These are phyloP conservation scores for Plantago ovata DNA, from an alignment of 257 asterid genomes.

Conservation along the genomic window DNA sequence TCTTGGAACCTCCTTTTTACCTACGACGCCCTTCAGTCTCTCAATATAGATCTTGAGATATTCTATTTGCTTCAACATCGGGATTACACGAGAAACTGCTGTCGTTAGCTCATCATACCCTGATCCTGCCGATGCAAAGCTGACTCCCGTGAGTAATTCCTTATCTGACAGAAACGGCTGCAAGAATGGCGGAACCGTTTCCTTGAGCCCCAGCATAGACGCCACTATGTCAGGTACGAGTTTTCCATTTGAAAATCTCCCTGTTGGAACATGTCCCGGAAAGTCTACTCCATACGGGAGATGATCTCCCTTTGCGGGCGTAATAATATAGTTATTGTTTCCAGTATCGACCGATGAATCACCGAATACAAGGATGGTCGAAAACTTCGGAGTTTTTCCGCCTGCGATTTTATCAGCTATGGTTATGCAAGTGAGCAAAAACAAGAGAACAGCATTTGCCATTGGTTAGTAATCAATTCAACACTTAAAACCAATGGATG, in stretches of 20 bases:
- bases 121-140: constrained; percentile 77
- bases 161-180: constrained; percentile 46
- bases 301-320: constrained; percentile 41
- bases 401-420: constrained; percentile 16
- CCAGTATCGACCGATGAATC: constrained; percentile 72
- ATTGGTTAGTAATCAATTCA: constrained; percentile 12
- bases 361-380: constrained; percentile 63
- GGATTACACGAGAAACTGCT: constrained; percentile 35
- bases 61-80: constrained; percentile 38
- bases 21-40: constrained; percentile 40
- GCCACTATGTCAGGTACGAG: constrained; percentile 67
- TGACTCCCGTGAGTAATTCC: constrained; percentile 56
- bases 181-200: constrained; percentile 54
- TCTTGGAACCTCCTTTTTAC: constrained; percentile 31
- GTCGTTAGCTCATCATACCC: constrained; percentile 74
- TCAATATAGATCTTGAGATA: constrained; percentile 32
- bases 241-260: constrained; percentile 72
- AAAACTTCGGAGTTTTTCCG: constrained; percentile 28
- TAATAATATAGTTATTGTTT: constrained; percentile 62
- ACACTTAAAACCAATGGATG: neutral
- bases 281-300: constrained; percentile 53
- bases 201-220: constrained; percentile 53
- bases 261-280: constrained; percentile 48
- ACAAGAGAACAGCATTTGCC: constrained; percentile 6
- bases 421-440: constrained; percentile 23